Base-by-base conservation (phyloP, 2,329 filamentous ascomycete genomes). In the Calonectria honghensis region DNA sequence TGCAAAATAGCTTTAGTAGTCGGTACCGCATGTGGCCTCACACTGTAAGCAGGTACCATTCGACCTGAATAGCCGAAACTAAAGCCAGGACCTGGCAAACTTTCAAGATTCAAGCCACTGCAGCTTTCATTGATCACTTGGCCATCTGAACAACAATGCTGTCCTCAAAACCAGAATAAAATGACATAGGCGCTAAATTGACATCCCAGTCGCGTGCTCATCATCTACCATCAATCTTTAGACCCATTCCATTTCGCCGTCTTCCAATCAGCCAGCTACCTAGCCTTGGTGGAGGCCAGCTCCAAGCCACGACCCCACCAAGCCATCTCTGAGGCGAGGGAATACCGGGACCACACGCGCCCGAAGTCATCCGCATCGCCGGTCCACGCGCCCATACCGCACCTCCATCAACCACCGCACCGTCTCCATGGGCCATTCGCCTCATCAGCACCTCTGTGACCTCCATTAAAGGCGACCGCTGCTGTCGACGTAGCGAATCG, bases 291-390 rank as follows among this genome's bases (percentile, higher is more conserved):
- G 41, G 31, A 39, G 54, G 29, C 4, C 48, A 65, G 57, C 18
- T 73, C 54, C 66, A 73, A 70, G 73, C 59, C 65, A 70, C 73
- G 51, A 73, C 73, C 73, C 73, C 73, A 73, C 73, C 64, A 69
- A 69, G 59, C 52, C 70, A 70, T 57, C 66, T 51, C 68, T 61
- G 72, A 73, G 20, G 63, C 74, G 70, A 75, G 74, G 57, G 68
- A 76, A 74, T 74, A 74, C 72, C 68, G 72, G 76, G 76, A 77
- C 77, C 79, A 77, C 79, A 75, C 79, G 78, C 78, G 64, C 79
- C 79, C 80, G 80, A 81, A 81, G 80, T 81, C 80, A 81, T 81
- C 80, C 80, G 80, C 79, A 81, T 80, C 80, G 77, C 79, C 79
- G 79, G 80, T 72, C 76, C 80, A 81, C 79, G 79, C 79, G 79